Conservation (phyloP, 768 basidiomycete species). For the Termitomyces sp. region DNA sequence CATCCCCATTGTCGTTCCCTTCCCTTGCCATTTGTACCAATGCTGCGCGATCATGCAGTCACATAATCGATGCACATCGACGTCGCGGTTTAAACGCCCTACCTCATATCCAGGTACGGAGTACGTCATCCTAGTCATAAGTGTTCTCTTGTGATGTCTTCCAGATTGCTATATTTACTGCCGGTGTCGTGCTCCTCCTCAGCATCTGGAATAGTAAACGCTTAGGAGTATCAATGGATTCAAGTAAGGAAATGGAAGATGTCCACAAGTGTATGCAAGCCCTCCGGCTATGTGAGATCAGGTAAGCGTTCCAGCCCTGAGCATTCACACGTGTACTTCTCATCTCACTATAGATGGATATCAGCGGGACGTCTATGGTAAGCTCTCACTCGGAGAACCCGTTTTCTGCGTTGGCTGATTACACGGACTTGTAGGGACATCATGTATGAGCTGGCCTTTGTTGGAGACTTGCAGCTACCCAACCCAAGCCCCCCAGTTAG, state of each 20-base stretch:
- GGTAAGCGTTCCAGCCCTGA: slow-evolving; percentile 13
- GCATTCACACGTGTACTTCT: neutral
- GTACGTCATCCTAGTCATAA: slow-evolving; percentile 1
- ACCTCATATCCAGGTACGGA: slow-evolving; percentile 30
- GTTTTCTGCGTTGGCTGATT: slow-evolving; percentile 14
- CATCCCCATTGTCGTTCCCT: slow-evolving; percentile 46
- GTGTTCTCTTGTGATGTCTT: neutral
- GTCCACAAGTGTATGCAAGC: slow-evolving; percentile 60
- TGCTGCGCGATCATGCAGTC: slow-evolving; percentile 77
- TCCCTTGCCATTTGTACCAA: slow-evolving; percentile 75
- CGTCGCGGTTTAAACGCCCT: slow-evolving; percentile 24
- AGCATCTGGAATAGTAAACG: slow-evolving; percentile 63
- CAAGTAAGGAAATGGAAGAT: slow-evolving; percentile 54
- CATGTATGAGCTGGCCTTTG: slow-evolving; percentile 64
- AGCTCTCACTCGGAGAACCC: neutral
- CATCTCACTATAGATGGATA: slow-evolving; percentile 25
- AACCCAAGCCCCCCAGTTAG: slow-evolving; percentile 40
- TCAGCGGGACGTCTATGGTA: slow-evolving; percentile 42
- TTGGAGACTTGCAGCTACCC: slow-evolving; percentile 66
- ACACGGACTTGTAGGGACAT: slow-evolving; percentile 49
- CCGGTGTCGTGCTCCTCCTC: slow-evolving; percentile 55
- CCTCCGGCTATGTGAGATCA: slow-evolving; percentile 33
- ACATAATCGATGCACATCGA: slow-evolving; percentile 61
- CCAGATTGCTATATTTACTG: slow-evolving; percentile 36
- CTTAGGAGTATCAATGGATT: slow-evolving; percentile 40